A percentile compares a stretch with the other conserved stretches of the same genome.
Evolutionary conservation across 345 rosid species (phyloP).

Genomic region (Cardamine occulta): DNA sequence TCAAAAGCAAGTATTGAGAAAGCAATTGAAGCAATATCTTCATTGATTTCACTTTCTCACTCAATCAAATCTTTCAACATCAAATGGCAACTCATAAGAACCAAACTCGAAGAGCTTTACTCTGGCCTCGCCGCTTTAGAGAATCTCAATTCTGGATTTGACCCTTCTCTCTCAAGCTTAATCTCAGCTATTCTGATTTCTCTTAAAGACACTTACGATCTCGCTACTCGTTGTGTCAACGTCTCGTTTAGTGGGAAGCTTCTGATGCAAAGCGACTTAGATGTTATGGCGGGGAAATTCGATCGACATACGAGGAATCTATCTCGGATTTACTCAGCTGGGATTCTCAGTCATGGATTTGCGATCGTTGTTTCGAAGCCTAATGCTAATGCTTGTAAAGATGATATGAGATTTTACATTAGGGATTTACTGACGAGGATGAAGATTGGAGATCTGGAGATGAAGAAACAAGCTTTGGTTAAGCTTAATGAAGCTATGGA

Average conservation of each 20-base stretch:
- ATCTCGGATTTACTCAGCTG: constrained; percentile 63
- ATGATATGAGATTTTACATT: constrained; percentile 80
- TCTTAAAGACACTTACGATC: constrained; percentile 57
- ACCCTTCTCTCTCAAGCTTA: constrained; percentile 53
- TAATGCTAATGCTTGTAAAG: constrained; percentile 59
- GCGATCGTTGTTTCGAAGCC: constrained; percentile 91
- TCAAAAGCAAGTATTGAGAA: constrained; percentile 43
- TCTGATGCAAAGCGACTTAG: constrained; percentile 95
- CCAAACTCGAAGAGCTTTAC: constrained; percentile 72
- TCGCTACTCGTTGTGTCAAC: constrained; percentile 73
- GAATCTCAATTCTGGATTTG: constrained; percentile 56
- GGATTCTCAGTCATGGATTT: constrained; percentile 63
- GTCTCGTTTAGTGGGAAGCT: constrained; percentile 86
- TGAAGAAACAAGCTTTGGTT: constrained; percentile 79
- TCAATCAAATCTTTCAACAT: constrained; percentile 68
- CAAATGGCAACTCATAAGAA: constrained; percentile 83
- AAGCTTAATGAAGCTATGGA: constrained; percentile 60
- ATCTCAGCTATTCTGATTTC: constrained; percentile 54
- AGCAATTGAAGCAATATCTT: constrained; percentile 64
- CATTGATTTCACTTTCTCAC: constrained; percentile 68
- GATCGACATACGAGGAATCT: constrained; percentile 60
- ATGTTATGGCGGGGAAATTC: constrained; percentile 61
- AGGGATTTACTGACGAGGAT: constrained; percentile 86
- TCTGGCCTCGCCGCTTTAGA: constrained; percentile 58
- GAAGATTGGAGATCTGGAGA: constrained; percentile 84